A percentile compares a stretch with the other conserved stretches of the same genome.
Conservation (phyloP, 2,329 filamentous ascomycete genomes). For the Diaporthe longicolla region DNA sequence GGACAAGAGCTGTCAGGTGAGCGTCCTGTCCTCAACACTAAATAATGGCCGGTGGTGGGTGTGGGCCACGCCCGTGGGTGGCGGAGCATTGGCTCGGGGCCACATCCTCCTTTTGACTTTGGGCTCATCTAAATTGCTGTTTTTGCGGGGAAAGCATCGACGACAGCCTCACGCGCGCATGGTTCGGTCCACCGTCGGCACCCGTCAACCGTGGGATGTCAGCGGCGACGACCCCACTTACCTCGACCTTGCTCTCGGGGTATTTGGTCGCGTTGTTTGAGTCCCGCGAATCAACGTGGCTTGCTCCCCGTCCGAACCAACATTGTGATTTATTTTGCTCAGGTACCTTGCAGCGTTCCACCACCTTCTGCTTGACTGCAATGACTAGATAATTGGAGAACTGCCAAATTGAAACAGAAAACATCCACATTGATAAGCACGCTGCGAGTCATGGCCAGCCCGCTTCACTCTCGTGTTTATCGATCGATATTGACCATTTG, state of each 20-base stretch:
- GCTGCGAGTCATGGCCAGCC: slow-evolving; percentile 14
- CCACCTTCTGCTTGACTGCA: not conserved
- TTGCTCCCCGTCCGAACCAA: not conserved
- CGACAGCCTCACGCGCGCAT: slow-evolving; percentile 14
- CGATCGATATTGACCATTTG: not conserved
- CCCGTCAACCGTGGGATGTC: not conserved
- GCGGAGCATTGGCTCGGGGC: slow-evolving; percentile 19
- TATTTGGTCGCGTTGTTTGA: not conserved
- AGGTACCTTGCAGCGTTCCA: not conserved
- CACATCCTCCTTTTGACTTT: slow-evolving; percentile 28
- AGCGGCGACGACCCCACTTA: slow-evolving; percentile 7
- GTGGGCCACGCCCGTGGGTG: slow-evolving; percentile 4
- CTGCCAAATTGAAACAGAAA: slow-evolving; percentile 3
- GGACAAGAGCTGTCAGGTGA: slow-evolving; percentile 9
- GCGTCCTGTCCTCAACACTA: slow-evolving; percentile 9
- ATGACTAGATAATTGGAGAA: not conserved
- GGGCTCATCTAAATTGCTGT: slow-evolving; percentile 18
- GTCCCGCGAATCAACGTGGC: not conserved
- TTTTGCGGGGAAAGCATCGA: slow-evolving; percentile 20
- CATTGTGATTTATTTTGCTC: not conserved
- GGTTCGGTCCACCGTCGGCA: not conserved
- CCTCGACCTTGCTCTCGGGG: not conserved
- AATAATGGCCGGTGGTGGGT: slow-evolving; percentile 12
- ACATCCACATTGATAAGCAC: not conserved
- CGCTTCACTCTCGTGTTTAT: not conserved